These are phyloP conservation scores for Pistacia integerrima DNA, from an alignment of 345 rosid genomes.

Conservation along the genomic window DNA sequence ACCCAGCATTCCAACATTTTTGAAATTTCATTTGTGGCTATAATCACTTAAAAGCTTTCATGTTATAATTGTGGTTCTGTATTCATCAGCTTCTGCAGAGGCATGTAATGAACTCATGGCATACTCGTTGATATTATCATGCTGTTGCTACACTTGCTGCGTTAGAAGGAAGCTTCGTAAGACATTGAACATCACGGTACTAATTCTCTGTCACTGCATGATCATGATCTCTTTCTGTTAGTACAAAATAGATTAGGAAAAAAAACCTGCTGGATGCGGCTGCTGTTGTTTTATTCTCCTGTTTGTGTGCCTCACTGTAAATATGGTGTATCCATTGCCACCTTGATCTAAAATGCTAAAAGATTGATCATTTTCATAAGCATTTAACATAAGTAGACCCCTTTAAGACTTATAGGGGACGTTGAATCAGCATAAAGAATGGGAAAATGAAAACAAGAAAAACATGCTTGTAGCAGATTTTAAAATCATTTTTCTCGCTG, in stretches of 20 bases:
- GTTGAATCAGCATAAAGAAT: not conserved
- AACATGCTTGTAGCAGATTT: not conserved
- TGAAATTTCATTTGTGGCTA: slow-evolving; percentile 7
- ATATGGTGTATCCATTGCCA: slow-evolving; percentile 7
- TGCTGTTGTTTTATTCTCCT: not conserved
- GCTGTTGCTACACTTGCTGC: slow-evolving; percentile 99
- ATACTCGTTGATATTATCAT: slow-evolving; percentile 86
- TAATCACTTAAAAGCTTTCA: slow-evolving; percentile 23
- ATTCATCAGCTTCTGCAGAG: slow-evolving; percentile 82
- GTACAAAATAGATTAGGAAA: not conserved
- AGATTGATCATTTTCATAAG: not conserved
- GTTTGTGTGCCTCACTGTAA: not conserved
- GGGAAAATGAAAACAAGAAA: not conserved
- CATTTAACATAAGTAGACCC: not conserved
- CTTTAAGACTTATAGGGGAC: not conserved
- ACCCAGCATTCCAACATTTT: not conserved
- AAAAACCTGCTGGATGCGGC: not conserved
- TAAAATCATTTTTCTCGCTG: not conserved
- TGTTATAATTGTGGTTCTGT: slow-evolving; percentile 8
- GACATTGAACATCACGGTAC: slow-evolving; percentile 79
- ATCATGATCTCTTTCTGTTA: slow-evolving; percentile 3
- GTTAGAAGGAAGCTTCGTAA: slow-evolving; percentile 90
- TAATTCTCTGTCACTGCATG: slow-evolving; percentile 18
- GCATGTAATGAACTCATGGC: slow-evolving; percentile 95
- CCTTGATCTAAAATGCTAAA: not conserved